Evolutionary conservation across 2,329 filamentous ascomycete genomes (phyloP).

Genomic region (Fusarium acutatum): DNA sequence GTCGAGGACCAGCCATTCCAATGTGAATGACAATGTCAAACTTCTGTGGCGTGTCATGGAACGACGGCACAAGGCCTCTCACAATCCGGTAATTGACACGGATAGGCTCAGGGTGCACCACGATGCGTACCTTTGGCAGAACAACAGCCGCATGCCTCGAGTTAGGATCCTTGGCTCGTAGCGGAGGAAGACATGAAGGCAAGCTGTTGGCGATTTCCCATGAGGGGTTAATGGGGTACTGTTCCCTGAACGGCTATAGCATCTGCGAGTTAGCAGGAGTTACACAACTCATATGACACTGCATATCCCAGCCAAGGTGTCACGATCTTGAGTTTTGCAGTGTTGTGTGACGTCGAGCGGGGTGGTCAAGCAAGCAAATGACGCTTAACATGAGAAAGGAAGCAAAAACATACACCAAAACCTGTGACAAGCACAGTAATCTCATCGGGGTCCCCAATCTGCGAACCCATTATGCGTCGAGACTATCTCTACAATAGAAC

Average conservation of each 20-base stretch:
- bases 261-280: slow-evolving; percentile 22
- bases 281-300: neutral
- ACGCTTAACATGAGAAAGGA: neutral
- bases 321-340: neutral
- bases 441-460: slow-evolving; percentile 54
- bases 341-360: slow-evolving; percentile 22
- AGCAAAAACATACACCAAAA: slow-evolving; percentile 60
- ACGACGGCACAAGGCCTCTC: slow-evolving; percentile 66
- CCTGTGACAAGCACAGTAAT: slow-evolving; percentile 68
- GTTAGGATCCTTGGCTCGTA: slow-evolving; percentile 53
- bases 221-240: slow-evolving; percentile 79
- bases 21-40: slow-evolving; percentile 79
- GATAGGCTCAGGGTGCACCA: slow-evolving; percentile 72
- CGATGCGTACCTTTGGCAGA: slow-evolving; percentile 64
- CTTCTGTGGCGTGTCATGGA: slow-evolving; percentile 60
- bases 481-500: neutral
- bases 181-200: slow-evolving; percentile 68
- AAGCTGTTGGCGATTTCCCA: slow-evolving; percentile 78
- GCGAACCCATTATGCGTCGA: slow-evolving; percentile 46
- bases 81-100: slow-evolving; percentile 76
- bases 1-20: slow-evolving; percentile 75
- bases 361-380: slow-evolving; percentile 3
- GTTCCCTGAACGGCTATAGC: slow-evolving; percentile 75
- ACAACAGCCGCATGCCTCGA: slow-evolving; percentile 41
- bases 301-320: neutral